Evolutionary conservation across 495 filamentous ascomycete genomes (phyloP), one percentile per base, ranked within the genome.

Genomic region (Annulohypoxylon bovei): DNA sequence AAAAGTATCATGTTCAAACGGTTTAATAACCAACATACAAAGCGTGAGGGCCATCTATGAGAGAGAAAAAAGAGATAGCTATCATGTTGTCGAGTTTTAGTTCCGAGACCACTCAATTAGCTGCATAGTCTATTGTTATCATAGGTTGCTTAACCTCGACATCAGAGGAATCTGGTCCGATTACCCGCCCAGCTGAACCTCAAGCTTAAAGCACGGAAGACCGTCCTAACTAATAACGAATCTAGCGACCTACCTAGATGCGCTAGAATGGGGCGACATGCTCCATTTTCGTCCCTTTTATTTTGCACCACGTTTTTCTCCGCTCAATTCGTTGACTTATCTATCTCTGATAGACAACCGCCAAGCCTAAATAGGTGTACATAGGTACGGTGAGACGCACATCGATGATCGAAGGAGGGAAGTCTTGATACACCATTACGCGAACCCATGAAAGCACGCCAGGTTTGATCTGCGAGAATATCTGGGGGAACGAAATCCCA

Each of bases 221-320:
- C 4, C 20, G 33, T 7, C 46, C 61, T 56, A 64, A 64, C 49
- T 42, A 23, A 35, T 28, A 42, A 53, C 20, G 23, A 47, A 1
- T 33, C 49, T 65, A 65, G 54, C 63, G 44, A 47, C 40, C 7
- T 0, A 14, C 53, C 30, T 12, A 8, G 39, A 65, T 6, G 18
- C 46, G 50, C 52, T 44, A 66, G 35, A 6, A 55, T 32, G 63
- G 63, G 63, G 63, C 39, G 4, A 18, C 28, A 9, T 64, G 46
- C 69, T 64, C 69, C 69, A 72, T 72, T 22, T 28, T 67, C 69
- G 64, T 67, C 64, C 68, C 69, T 68, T 67, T 72, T 72, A 67
- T 72, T 68, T 71, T 58, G 64, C 64, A 55, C 64, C 37, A 59
- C 61, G 40, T 57, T 59, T 8, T 14, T 67, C 59, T 67, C 69